phyloP scores from a whole-genome alignment of 768 basidiomycete species.

The Solioccasus polychromus region DNA sequence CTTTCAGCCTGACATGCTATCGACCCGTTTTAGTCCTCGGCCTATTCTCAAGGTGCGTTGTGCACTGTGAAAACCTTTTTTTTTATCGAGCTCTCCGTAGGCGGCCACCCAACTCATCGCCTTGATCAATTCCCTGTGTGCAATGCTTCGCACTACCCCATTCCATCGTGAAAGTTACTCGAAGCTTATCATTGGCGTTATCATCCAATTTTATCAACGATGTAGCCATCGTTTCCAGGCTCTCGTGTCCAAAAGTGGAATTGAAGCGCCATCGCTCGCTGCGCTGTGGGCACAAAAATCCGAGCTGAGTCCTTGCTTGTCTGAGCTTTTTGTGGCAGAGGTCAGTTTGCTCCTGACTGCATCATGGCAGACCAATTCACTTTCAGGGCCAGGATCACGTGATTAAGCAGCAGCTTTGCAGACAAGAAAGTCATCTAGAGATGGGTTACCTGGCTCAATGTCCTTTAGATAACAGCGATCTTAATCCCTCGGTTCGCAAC shows the following conservation, averaged over 20 bases:
- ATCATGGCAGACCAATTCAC: slow-evolving; percentile 1
- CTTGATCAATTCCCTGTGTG: slow-evolving; percentile 86
- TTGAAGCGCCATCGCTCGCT: slow-evolving; percentile 50
- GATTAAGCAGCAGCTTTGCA: slow-evolving; percentile 55
- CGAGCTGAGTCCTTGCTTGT: slow-evolving; percentile 72
- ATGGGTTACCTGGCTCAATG: slow-evolving; percentile 57
- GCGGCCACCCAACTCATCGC: slow-evolving; percentile 83
- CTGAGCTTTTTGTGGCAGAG: slow-evolving; percentile 54
- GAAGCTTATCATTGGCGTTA: slow-evolving; percentile 87
- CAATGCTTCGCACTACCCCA: slow-evolving; percentile 86
- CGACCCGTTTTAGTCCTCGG: slow-evolving; percentile 57
- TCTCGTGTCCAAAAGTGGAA: slow-evolving; percentile 48
- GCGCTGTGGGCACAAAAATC: slow-evolving; percentile 84
- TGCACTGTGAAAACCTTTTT: background rate
- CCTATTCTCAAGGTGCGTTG: slow-evolving; percentile 73
- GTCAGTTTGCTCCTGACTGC: slow-evolving; percentile 38
- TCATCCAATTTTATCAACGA: slow-evolving; percentile 94
- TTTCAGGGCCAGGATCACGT: slow-evolving; percentile 35
- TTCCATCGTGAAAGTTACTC: slow-evolving; percentile 96
- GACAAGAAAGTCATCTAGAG: slow-evolving; percentile 81
- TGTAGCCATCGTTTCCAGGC: slow-evolving; percentile 87
- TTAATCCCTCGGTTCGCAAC: slow-evolving; percentile 70
- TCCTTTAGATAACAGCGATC: slow-evolving; percentile 55
- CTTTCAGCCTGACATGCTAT: slow-evolving; percentile 78
- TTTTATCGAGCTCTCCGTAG: slow-evolving; percentile 37